Conservation (phyloP, 306 rosid genomes). For the Lathyrus aphaca region DNA sequence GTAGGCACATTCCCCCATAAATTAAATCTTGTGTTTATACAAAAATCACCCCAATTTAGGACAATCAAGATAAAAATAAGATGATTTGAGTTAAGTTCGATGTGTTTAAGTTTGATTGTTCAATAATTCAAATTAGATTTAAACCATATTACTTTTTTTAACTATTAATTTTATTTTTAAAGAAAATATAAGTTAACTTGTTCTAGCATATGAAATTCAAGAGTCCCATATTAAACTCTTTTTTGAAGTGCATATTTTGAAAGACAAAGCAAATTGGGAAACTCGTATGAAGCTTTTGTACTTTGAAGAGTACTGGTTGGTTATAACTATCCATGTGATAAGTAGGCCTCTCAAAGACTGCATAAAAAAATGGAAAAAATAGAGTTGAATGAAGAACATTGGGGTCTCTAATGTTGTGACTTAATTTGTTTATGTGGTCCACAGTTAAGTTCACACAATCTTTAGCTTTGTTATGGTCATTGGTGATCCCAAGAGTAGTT, state of each 20-base stretch:
- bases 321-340: neutral
- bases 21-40: too few relatives aligned
- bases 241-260: neutral
- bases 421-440: constrained; percentile 10
- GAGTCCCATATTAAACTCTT: too few relatives aligned
- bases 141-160: too few relatives aligned
- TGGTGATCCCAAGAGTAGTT: constrained; percentile 2
- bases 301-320: neutral
- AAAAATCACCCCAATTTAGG: too few relatives aligned
- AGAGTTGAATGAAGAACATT: constrained; percentile 4
- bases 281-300: neutral
- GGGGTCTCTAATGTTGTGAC: neutral
- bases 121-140: too few relatives aligned
- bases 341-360: constrained; percentile 1
- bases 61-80: too few relatives aligned
- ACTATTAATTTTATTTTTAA: too few relatives aligned
- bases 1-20: too few relatives aligned
- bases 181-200: neutral
- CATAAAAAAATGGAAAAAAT: neutral
- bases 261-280: neutral
- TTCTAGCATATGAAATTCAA: neutral
- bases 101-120: neutral
- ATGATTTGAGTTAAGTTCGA: too few relatives aligned
- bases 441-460: neutral
- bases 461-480: constrained; percentile 9